Evolutionary conservation across 2,329 filamentous ascomycete species (phyloP).

Genomic region (Botrytis byssoidea): DNA sequence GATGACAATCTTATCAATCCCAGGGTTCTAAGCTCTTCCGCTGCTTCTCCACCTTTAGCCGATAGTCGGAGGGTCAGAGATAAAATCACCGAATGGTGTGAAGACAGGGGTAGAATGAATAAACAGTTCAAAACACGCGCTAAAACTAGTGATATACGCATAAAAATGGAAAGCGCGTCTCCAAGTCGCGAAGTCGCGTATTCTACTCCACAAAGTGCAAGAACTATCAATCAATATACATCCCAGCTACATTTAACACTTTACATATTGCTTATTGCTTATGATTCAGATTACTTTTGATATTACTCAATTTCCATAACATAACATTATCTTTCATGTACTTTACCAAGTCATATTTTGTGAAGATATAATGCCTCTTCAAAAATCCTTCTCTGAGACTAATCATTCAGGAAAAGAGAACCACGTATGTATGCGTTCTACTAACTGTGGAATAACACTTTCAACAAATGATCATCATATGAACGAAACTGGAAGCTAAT

Average conservation of each 20-base stretch:
- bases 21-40: slow-evolving; percentile 11
- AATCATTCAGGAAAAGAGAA: slow-evolving; percentile 37
- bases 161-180: slow-evolving; percentile 7
- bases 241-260: neutral
- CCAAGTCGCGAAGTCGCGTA: neutral
- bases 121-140: neutral
- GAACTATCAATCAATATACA: neutral
- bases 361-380: slow-evolving; percentile 37
- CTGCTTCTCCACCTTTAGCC: slow-evolving; percentile 11
- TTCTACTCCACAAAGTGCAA: slow-evolving; percentile 9
- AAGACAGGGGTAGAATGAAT: neutral
- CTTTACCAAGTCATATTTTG: neutral
- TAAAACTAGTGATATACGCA: neutral
- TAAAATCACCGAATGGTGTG: neutral
- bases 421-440: slow-evolving; percentile 26
- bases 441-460: neutral
- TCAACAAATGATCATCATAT: neutral
- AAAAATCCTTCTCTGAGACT: slow-evolving; percentile 41
- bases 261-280: neutral
- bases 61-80: slow-evolving; percentile 2
- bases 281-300: neutral
- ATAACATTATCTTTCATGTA: slow-evolving; percentile 1
- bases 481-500: slow-evolving; percentile 13
- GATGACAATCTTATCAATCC: slow-evolving; percentile 7
- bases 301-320: neutral